Conservation (phyloP, 345 rosid species). For the Lepidium africanum region DNA sequence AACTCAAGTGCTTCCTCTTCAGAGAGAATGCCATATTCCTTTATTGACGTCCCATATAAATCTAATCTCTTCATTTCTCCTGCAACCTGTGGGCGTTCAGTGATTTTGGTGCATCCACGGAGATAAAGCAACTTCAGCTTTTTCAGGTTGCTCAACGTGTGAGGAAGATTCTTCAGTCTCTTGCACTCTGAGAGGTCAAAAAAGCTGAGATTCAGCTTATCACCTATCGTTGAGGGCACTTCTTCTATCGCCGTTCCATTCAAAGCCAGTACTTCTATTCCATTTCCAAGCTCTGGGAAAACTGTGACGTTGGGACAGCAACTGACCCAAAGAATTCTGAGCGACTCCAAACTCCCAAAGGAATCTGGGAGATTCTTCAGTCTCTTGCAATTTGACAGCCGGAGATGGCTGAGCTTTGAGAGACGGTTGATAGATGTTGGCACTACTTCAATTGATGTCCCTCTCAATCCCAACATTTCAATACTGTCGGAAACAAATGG, state of each 20-base stretch:
- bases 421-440: background rate
- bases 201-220: background rate
- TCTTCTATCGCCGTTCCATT: conserved; percentile 7
- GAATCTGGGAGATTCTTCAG: conserved; percentile 23
- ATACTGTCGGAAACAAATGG: conserved; percentile 17
- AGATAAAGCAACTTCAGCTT: conserved; percentile 10
- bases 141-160: conserved; percentile 2
- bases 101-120: conserved; percentile 16
- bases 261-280: background rate
- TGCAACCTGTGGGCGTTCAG: conserved; percentile 4
- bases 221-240: conserved; percentile 13
- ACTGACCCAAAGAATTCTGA: background rate
- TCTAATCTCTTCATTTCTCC: conserved; percentile 5
- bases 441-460: conserved; percentile 13
- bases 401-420: background rate
- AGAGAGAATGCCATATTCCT: conserved; percentile 5
- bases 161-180: conserved; percentile 1
- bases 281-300: conserved; percentile 7
- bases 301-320: conserved; percentile 7
- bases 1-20: background rate
- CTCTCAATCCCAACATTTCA: background rate
- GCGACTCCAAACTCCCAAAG: conserved; percentile 6
- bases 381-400: conserved; percentile 5
- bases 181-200: conserved; percentile 9
- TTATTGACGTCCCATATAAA: conserved; percentile 19